Evolutionary conservation across 805 yeast genomes (phyloP).

Genomic region (Cyberlindnera lachancei): DNA sequence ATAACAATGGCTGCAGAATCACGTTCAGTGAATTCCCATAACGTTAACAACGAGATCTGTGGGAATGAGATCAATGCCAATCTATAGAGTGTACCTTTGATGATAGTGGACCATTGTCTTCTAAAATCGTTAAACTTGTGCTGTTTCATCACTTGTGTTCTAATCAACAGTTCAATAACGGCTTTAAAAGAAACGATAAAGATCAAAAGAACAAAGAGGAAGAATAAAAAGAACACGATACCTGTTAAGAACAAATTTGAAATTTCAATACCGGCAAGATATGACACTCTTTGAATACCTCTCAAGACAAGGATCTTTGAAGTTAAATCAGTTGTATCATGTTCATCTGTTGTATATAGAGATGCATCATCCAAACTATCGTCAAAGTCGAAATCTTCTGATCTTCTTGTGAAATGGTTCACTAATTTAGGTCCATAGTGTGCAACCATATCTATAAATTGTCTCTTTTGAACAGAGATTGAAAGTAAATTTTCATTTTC

Average conservation of each 20-base stretch:
- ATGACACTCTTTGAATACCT: constrained; percentile 91
- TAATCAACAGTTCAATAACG: constrained; percentile 51
- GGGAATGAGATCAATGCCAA: constrained; percentile 81
- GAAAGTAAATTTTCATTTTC: constrained; percentile 59
- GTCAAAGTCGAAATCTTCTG: constrained; percentile 32
- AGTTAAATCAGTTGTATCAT: constrained; percentile 43
- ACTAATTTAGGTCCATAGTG: constrained; percentile 12
- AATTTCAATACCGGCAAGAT: constrained; percentile 74
- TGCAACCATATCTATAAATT: constrained; percentile 11
- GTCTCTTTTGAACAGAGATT: constrained; percentile 72
- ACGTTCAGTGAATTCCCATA: constrained; percentile 82
- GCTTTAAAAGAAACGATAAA: constrained; percentile 61
- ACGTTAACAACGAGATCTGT: constrained; percentile 68
- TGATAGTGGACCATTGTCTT: constrained; percentile 71
- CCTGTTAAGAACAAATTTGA: constrained; percentile 84
- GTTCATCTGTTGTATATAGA: constrained; percentile 68
- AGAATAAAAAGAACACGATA: constrained; percentile 74
- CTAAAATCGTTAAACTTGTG: constrained; percentile 70
- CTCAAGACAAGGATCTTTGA: constrained; percentile 73
- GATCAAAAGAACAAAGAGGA: constrained; percentile 53
- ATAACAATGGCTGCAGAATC: constrained; percentile 82
- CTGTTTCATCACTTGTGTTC: constrained; percentile 49
- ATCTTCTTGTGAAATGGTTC: constrained; percentile 25
- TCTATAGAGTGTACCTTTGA: constrained; percentile 85
- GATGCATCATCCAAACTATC: constrained; percentile 42